Base-by-base conservation (phyloP, 106 monocot genomes). In the Dendrobium officinale region DNA sequence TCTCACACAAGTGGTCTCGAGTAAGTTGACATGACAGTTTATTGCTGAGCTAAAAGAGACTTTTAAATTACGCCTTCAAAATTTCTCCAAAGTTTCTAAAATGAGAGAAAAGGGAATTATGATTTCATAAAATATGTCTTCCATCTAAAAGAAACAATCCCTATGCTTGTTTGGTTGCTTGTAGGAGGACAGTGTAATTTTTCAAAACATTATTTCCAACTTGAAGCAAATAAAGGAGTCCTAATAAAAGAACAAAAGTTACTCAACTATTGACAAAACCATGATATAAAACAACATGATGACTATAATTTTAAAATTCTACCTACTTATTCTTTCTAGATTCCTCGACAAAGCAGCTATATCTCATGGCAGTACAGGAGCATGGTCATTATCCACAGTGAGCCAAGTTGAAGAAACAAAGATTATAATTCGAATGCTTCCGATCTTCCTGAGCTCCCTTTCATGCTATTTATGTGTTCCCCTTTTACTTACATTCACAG, bases 371-470 rank as follows among this genome's bases (percentile, higher is more conserved):
- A 72, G 79, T 10, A 67, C 75, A 10, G 74, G 81, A 83, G 42
- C 80, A 22, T 88, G 92, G 92, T 93, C 90, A 0, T 56, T 79
- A 20, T 93, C 88, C 84, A 81, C 84, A 15, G 77, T 81, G 24
- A 86, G 84, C 5, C 86, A 93, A 84, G 90, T 93, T 16, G 92
- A 93, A 75, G 92, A 93, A 49, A 83, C 90, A 4, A 93, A 88
- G 67, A 82, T 86, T 27, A 33, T 93, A 37, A 55, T 93, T 49
- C 80, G 85, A 9, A 84, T 90, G 90, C 29, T 90, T 29, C 92
- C 92, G 17, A 79, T 90, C 44, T 84, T 93, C 55, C 42, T 93
- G 17, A 77, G 85, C 55, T 77, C 88, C 9, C 41, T 88, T 20
- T 19, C 90, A 16, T 80, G 82, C 44, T 83, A 86, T 73, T 77